phyloP scores from a whole-genome alignment of 2,329 filamentous ascomycete species.

The Hypomyces rosellus region DNA sequence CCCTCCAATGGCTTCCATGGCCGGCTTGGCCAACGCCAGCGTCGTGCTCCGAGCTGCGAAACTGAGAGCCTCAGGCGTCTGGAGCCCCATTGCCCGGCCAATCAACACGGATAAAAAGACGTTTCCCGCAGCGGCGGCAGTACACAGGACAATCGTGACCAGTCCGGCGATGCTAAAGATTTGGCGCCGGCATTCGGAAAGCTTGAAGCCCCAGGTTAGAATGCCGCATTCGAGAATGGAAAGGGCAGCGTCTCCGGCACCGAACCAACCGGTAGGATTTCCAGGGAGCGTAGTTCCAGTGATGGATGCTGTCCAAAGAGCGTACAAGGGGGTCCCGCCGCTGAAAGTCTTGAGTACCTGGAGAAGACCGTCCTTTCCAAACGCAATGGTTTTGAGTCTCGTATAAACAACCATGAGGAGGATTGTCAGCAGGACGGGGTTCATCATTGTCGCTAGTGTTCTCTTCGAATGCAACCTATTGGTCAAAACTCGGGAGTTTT shows the following conservation, averaged over 20 bases:
- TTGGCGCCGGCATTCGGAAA: conserved; percentile 43
- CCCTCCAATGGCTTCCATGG: conserved; percentile 37
- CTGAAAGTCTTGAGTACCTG: conserved; percentile 25
- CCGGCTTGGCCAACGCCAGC: conserved; percentile 43
- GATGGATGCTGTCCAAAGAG: conserved; percentile 26
- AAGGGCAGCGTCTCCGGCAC: conserved; percentile 43
- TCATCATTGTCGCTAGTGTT: conserved; percentile 35
- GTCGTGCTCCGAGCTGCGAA: conserved; percentile 47
- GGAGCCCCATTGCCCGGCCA: conserved; percentile 31
- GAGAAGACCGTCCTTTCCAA: conserved; percentile 23
- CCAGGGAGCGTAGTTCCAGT: conserved; percentile 7
- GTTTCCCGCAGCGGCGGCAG: conserved; percentile 33
- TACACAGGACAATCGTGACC: conserved; percentile 31
- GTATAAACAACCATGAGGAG: conserved; percentile 39
- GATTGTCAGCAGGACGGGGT: conserved; percentile 43
- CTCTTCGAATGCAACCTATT: conserved; percentile 18
- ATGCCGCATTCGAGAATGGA: conserved; percentile 46
- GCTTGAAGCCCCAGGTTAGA: conserved; percentile 47
- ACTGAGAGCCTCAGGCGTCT: conserved; percentile 30
- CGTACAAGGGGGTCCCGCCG: conserved; percentile 28
- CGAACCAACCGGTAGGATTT: conserved; percentile 27
- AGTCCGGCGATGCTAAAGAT: conserved; percentile 39
- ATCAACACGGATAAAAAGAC: conserved; percentile 35
- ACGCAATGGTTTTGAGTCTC: conserved; percentile 30
- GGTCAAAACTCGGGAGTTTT: conserved; percentile 11